Percentiles rank a stretch among this genome's conserved stretches.
phyloP scores from a whole-genome alignment of 225 moss, liverwort and hornwort genomes.

The Pseudoscleropodium purum region DNA sequence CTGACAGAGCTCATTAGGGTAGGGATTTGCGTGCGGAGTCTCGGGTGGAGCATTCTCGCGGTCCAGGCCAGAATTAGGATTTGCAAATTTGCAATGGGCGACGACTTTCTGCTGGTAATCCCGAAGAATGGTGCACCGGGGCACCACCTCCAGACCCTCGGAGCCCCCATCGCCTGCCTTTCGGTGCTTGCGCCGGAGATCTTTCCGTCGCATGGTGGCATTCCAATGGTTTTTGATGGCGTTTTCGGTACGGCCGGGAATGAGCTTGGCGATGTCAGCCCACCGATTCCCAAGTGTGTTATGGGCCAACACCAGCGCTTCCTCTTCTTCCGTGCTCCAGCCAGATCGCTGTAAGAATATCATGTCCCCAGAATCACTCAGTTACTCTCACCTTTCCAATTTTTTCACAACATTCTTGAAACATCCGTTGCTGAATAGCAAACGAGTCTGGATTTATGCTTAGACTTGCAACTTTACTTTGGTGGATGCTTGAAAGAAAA shows the following conservation, averaged over 20 bases:
- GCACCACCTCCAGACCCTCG: conserved; percentile 65
- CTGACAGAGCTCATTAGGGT: conserved; percentile 22
- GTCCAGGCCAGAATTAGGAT: neutral
- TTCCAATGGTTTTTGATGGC: conserved; percentile 98
- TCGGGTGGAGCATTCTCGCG: conserved; percentile 29
- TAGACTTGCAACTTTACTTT: neutral
- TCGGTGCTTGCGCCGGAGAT: conserved; percentile 85
- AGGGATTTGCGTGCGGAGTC: conserved; percentile 24
- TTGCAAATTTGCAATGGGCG: conserved; percentile 5
- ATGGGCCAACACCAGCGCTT: conserved; percentile 69
- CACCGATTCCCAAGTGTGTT: conserved; percentile 85
- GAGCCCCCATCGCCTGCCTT: conserved; percentile 50
- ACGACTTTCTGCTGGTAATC: conserved; percentile 91
- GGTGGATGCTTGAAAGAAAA: neutral
- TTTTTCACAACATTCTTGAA: neutral
- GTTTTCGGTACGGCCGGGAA: conserved; percentile 84
- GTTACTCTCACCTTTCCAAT: neutral
- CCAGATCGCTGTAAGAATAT: conserved; percentile 56
- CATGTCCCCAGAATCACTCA: neutral
- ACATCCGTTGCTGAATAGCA: neutral
- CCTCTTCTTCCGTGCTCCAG: conserved; percentile 88
- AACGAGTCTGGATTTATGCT: neutral
- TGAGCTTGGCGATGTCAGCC: conserved; percentile 94
- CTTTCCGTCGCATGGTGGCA: conserved; percentile 92
- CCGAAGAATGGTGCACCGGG: conserved; percentile 77